Conservation (phyloP, 1,139 yeast species). For the Scheffersomyces lignicola region DNA sequence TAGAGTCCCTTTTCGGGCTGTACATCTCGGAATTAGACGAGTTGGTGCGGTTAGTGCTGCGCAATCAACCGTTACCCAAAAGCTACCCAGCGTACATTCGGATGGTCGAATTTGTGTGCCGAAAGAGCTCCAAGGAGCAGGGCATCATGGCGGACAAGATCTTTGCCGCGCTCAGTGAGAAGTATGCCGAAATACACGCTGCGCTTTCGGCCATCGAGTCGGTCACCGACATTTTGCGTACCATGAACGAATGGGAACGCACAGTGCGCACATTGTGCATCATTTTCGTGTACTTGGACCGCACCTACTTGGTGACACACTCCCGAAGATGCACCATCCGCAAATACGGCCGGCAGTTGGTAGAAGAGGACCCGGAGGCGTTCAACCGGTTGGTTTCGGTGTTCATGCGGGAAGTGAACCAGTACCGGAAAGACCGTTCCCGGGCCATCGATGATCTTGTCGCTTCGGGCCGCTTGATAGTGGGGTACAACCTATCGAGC, state of each 20-base stretch:
- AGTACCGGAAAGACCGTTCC: too few relatives aligned
- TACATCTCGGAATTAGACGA: too few relatives aligned
- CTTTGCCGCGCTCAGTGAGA: constrained; percentile 18
- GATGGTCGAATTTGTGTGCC: constrained; percentile 35
- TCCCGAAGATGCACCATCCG: constrained; percentile 26
- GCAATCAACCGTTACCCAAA: constrained; percentile 15
- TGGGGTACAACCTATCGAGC: too few relatives aligned
- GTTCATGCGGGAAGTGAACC: too few relatives aligned
- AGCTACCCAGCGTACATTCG: constrained; percentile 30
- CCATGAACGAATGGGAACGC: constrained; percentile 26
- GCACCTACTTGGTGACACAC: constrained; percentile 34
- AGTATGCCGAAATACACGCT: constrained; percentile 11
- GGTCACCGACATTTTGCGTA: constrained; percentile 14
- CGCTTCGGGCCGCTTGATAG: too few relatives aligned
- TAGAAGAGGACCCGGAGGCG: too few relatives aligned
- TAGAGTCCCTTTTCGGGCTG: too few relatives aligned
- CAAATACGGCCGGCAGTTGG: constrained; percentile 29
- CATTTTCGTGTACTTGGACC: constrained; percentile 37
- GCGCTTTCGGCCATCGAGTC: constrained; percentile 7
- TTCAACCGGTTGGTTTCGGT: too few relatives aligned
- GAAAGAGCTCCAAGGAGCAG: constrained; percentile 33
- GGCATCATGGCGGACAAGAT: constrained; percentile 25
- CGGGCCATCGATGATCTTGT: too few relatives aligned
- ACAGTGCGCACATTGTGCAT: constrained; percentile 26
- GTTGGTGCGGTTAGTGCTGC: constrained; percentile 23